Percentiles rank a stretch among this genome's conserved stretches.
phyloP scores from a whole-genome alignment of 371 early-diverging fungal species.

The Dichotomocladium elegans region DNA sequence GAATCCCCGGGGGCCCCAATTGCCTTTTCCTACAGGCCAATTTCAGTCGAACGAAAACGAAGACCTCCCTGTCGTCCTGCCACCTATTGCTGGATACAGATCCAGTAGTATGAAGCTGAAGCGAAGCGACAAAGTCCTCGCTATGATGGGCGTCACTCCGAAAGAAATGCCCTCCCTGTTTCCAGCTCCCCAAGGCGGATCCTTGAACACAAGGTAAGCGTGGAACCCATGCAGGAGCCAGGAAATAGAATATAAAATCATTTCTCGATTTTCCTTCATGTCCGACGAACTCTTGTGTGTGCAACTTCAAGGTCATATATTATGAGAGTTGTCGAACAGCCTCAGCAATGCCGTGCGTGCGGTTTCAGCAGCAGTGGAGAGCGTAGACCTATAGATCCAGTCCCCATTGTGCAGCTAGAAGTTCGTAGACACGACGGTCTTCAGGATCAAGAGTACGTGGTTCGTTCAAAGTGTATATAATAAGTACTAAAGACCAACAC shows the following conservation, averaged over 20 bases:
- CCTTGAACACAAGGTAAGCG: neutral
- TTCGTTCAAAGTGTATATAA: neutral
- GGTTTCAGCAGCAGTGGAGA: slow-evolving; percentile 66
- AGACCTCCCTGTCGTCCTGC: too few relatives aligned
- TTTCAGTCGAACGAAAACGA: too few relatives aligned
- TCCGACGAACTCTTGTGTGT: too few relatives aligned
- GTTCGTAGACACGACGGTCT: slow-evolving; percentile 8
- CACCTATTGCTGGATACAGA: neutral
- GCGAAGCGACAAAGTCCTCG: slow-evolving; percentile 6
- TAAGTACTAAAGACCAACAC: neutral
- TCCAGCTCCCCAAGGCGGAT: neutral
- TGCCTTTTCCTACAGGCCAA: too few relatives aligned
- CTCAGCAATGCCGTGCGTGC: slow-evolving; percentile 65
- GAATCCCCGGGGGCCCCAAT: too few relatives aligned
- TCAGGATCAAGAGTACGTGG: slow-evolving; percentile 6
- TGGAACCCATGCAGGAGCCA: too few relatives aligned
- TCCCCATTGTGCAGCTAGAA: slow-evolving; percentile 54
- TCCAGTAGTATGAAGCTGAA: slow-evolving; percentile 7
- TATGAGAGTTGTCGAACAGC: slow-evolving; percentile 45
- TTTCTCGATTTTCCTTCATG: too few relatives aligned
- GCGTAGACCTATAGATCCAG: slow-evolving; percentile 71
- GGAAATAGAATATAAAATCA: too few relatives aligned
- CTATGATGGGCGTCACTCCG: slow-evolving; percentile 1
- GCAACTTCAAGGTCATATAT: neutral
- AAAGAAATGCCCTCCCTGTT: neutral